A percentile compares a stretch with the other conserved stretches of the same genome.
Conservation (phyloP, 306 rosid genomes). For the Amphicarpaea edgeworthii region DNA sequence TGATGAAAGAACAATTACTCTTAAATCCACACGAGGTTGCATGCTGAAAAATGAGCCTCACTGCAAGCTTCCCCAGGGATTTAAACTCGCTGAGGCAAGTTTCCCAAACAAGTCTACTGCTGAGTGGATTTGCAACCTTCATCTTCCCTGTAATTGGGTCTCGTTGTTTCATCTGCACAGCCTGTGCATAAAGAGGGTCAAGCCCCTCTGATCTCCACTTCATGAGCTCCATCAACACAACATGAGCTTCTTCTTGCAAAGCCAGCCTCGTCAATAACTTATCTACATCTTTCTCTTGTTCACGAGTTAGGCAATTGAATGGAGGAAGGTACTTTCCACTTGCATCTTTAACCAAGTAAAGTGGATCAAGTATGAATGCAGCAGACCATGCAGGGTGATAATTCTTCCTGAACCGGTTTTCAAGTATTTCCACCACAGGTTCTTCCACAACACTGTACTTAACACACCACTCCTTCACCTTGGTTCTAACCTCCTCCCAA, state of each 20-base stretch:
- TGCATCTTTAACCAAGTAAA: slow-evolving; percentile 73
- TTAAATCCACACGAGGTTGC: slow-evolving; percentile 74
- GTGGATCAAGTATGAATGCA: slow-evolving; percentile 89
- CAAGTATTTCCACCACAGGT: slow-evolving; percentile 68
- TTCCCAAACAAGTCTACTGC: slow-evolving; percentile 94
- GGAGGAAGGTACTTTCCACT: slow-evolving; percentile 89
- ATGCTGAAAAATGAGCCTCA: slow-evolving; percentile 84
- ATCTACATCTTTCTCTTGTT: slow-evolving; percentile 89
- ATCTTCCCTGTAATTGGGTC: slow-evolving; percentile 88
- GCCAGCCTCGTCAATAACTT: slow-evolving; percentile 76
- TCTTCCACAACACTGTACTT: slow-evolving; percentile 67
- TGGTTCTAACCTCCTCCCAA: slow-evolving; percentile 80
- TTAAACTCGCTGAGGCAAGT: slow-evolving; percentile 82
- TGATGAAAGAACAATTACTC: slow-evolving; percentile 77
- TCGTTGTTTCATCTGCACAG: slow-evolving; percentile 83
- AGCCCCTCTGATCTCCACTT: slow-evolving; percentile 94
- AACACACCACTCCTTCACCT: slow-evolving; percentile 87
- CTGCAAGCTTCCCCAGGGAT: slow-evolving; percentile 78
- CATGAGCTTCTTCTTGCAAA: slow-evolving; percentile 84
- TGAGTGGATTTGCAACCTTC: slow-evolving; percentile 84
- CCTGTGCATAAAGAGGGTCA: slow-evolving; percentile 91
- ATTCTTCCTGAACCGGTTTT: slow-evolving; percentile 69
- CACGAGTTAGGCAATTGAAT: slow-evolving; percentile 77
- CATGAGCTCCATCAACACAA: slow-evolving; percentile 88
- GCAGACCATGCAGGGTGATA: slow-evolving; percentile 96